phyloP scores from a whole-genome alignment of 2,329 filamentous ascomycete genomes.

The Cladorrhinum sp. region DNA sequence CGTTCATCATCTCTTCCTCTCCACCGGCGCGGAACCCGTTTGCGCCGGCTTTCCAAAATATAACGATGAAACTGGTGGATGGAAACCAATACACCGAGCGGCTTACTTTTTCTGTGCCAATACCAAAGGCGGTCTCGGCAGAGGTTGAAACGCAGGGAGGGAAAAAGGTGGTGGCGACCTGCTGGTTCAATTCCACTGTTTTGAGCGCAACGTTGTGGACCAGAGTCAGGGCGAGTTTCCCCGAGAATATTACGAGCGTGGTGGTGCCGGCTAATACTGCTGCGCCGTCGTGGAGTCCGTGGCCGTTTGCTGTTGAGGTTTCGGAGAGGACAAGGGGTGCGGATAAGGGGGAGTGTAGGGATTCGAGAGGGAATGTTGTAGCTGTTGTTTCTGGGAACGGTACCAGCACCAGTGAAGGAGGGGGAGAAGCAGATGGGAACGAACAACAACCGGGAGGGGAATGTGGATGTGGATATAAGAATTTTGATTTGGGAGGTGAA shows the following conservation, averaged over 20 bases:
- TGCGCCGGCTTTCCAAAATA: slow-evolving; percentile 53
- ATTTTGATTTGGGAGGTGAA: slow-evolving; percentile 11
- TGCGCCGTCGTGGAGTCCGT: slow-evolving; percentile 34
- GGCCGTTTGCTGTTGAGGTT: slow-evolving; percentile 59
- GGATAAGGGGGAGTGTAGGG: neutral
- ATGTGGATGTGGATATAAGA: slow-evolving; percentile 21
- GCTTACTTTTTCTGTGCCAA: slow-evolving; percentile 54
- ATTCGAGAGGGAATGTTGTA: slow-evolving; percentile 2
- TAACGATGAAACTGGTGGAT: slow-evolving; percentile 48
- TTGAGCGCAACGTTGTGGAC: slow-evolving; percentile 61
- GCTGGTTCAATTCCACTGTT: slow-evolving; percentile 55
- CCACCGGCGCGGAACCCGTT: slow-evolving; percentile 48
- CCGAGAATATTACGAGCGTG: slow-evolving; percentile 26
- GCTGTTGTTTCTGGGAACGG: neutral
- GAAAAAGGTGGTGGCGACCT: slow-evolving; percentile 40
- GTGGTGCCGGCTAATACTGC: slow-evolving; percentile 18
- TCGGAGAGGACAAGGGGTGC: slow-evolving; percentile 37
- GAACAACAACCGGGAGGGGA: neutral
- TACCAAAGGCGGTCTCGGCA: slow-evolving; percentile 53
- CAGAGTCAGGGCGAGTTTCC: slow-evolving; percentile 34
- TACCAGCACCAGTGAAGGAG: neutral
- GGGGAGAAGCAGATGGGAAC: neutral
- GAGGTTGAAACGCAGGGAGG: slow-evolving; percentile 40
- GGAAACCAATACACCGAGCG: slow-evolving; percentile 49
- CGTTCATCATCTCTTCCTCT: slow-evolving; percentile 54